Base-by-base conservation (phyloP, 2,329 filamentous ascomycete species). In the Arthroderma sp. region DNA sequence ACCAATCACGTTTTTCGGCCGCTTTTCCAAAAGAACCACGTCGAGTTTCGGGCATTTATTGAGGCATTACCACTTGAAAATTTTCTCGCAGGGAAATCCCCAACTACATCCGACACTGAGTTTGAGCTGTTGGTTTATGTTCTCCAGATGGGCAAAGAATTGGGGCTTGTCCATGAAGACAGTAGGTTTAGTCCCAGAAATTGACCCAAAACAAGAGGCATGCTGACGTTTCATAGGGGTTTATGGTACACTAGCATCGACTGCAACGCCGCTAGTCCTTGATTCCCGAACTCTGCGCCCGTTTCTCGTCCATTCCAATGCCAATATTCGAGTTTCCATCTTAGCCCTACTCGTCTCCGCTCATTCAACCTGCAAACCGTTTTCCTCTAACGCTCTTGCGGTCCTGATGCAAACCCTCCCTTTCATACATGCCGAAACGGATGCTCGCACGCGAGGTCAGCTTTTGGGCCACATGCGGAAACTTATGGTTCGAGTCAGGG, bases 361-460 rank as follows among this genome's bases (percentile, higher is more conserved):
- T 0, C 77, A 80, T 6, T 78, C 83, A 2, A 81, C 81, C 1
- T 86, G 83, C 3, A 78, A 77, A 43, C 82, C 86, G 1, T 80
- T 93, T 43, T 80, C 80, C 0, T 55, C 64, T 0, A 70, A 67
- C 6, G 73, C 80, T 0, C 68, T 95, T 2, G 60, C 65, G 3
- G 71, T 82, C 8, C 66, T 96, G 2, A 72, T 72, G 43, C 69
- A 67, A 31, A 78, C 85, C 47, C 64, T 96, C 3, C 72, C 75
- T 1, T 74, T 80, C 10, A 78, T 89, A 50, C 82, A 93, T 57
- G 78, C 85, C 3, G 88, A 95, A 50, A 79, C 84, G 0, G 87
- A 95, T 58, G 80, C 89, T 4, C 86, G 89, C 54, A 83, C 88
- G 52, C 78, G 91, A 46, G 82, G 88, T 47, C 85, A 94, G 53